Conservation (phyloP, 805 yeast genomes). For the Torulaspora franciscae region DNA sequence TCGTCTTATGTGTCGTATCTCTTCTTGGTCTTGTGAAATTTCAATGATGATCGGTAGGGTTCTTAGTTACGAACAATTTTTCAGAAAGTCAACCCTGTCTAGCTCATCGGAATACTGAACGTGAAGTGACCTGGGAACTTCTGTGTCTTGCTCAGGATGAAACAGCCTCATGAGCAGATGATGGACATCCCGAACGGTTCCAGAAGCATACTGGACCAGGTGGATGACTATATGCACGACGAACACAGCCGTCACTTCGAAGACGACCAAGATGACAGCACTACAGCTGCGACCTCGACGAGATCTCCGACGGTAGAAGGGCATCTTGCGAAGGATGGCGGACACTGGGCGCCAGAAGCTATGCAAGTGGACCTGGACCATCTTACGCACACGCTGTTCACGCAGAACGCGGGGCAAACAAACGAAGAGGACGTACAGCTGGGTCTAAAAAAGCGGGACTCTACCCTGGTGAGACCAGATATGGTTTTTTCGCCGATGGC, state of each 20-base stretch:
- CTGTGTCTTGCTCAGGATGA: background rate
- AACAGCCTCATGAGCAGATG: conserved; percentile 5
- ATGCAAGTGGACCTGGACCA: conserved; percentile 22
- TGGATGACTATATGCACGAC: conserved; percentile 21
- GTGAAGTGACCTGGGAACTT: background rate
- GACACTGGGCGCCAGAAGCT: conserved; percentile 7
- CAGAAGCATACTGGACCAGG: conserved; percentile 32
- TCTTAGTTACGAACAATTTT: background rate
- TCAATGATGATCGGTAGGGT: background rate
- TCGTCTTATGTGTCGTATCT: background rate
- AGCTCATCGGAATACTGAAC: background rate
- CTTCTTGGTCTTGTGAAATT: background rate
- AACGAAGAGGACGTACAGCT: background rate
- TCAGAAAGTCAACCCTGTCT: background rate
- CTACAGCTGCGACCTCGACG: background rate
- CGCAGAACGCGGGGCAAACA: background rate
- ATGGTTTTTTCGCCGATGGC: conserved; percentile 69
- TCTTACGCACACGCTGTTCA: conserved; percentile 15
- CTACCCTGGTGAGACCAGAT: conserved; percentile 44
- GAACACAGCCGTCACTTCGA: conserved; percentile 4
- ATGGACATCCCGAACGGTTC: conserved; percentile 16
- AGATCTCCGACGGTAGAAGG: background rate
- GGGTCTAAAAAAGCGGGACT: background rate
- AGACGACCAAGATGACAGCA: conserved; percentile 1
- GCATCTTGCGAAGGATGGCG: background rate